Base-by-base conservation (phyloP, 768 basidiomycete species). In the Collybiopsis confluens region DNA sequence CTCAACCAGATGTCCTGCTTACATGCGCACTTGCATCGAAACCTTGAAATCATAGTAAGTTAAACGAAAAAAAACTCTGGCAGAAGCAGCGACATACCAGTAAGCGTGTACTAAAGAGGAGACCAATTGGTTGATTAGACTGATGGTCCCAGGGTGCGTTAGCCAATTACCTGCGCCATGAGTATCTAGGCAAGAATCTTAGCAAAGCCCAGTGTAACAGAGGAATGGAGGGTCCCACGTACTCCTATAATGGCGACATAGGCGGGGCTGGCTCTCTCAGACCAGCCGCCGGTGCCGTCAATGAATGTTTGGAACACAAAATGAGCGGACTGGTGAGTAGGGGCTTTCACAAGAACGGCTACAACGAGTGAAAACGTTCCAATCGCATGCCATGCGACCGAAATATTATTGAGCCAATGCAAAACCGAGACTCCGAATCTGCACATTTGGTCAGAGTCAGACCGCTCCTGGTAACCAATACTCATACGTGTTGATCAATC, bases 21-120 rank as follows among this genome's bases (percentile, higher is more conserved):
- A 83, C 85, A 69, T 85, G 84, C 48, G 86, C 78, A 63, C 86
- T 80, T 15, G 87, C 88, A 61, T 90, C 87, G 63, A 86, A 90
- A 2, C 85, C 86, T 84, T 11, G 45, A 45, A 4, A 38, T 16
- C 24, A 20, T 51, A 23, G 43, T 18, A 43, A 5, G 35, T 41
- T 33, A 35, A 3, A 30, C 20, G 15, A 24, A n/a, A 10, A 37
- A 27, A 20, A 41, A 13, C 38, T 37, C 30, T 11, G n/a, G 5
- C 8, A 23, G 16, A 27, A n/a, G 20, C 20, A 8, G 30, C n/a
- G 15, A 55, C 73, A 18, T 61, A 81, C 82, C 86, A 24, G 85
- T 87, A 20, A 91, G 65, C 0, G 86, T 88, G 64, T 88, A 89
- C 73, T 74, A 55, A 2, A 16, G 35, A 8, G 44, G 43, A 36